Percentiles rank a stretch among this genome's conserved stretches.
These are phyloP conservation scores for Leishmania mexicana DNA, from an alignment of 208 protist species.

Conservation along the genomic window DNA sequence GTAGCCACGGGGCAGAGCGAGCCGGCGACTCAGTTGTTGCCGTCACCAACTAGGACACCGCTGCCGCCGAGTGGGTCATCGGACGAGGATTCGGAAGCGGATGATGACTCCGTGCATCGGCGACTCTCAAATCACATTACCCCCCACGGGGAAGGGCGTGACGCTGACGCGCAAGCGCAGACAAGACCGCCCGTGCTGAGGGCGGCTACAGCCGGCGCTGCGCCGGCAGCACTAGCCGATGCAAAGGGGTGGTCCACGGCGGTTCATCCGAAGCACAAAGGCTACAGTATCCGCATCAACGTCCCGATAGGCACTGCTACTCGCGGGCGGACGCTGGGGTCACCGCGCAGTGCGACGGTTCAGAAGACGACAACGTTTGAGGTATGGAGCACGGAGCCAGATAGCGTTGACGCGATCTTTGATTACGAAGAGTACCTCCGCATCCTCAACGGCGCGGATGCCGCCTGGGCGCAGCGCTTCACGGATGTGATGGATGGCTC, in stretches of 20 bases:
- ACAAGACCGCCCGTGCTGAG: too few relatives aligned
- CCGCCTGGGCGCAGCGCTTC: constrained; percentile 14
- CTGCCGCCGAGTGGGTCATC: neutral
- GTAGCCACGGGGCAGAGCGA: neutral
- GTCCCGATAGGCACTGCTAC: neutral
- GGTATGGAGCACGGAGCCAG: constrained; percentile 1
- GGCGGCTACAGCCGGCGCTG: neutral
- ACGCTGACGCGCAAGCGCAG: neutral
- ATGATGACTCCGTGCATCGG: neutral
- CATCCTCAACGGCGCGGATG: constrained; percentile 33
- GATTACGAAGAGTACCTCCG: constrained; percentile 71
- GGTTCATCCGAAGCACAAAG: constrained; percentile 3
- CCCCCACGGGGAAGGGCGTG: neutral
- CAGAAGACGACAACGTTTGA: constrained; percentile 10
- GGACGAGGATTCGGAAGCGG: neutral
- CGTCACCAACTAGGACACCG: neutral
- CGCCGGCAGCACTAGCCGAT: neutral
- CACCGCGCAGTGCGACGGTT: neutral
- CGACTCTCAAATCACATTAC: neutral
- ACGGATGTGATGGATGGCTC: neutral
- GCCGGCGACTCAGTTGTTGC: neutral
- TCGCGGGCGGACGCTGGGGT: neutral
- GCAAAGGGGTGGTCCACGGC: too few relatives aligned
- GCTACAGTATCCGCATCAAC: constrained; percentile 13
- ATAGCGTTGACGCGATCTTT: constrained; percentile 81